Conservation (phyloP, 2,329 filamentous ascomycete species). For the Ceratocystis destructans region DNA sequence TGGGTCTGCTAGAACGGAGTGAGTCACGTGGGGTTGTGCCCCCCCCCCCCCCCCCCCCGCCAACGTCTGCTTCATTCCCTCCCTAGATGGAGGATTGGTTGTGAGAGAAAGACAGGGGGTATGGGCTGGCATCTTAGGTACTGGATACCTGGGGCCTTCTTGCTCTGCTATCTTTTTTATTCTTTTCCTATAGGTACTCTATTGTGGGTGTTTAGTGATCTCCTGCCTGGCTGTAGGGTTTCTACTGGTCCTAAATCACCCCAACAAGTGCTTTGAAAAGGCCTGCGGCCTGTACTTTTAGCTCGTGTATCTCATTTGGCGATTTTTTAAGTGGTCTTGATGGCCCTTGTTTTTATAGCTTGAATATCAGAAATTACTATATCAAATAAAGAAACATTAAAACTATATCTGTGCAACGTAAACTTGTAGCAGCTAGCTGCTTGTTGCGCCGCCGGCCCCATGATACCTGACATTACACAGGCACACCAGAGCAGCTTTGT, state of each 20-base stretch:
- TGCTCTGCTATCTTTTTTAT: constrained; percentile 2
- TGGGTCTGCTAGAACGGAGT: constrained; percentile 7
- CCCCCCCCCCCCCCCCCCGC: not conserved
- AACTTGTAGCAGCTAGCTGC: not conserved
- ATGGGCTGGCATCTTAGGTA: not conserved
- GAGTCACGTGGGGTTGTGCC: too few species aligned
- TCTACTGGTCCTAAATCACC: too few species aligned
- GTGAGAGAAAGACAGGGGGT: too few species aligned
- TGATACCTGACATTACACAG: not conserved
- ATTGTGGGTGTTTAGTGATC: not conserved
- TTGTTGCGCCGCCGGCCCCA: not conserved
- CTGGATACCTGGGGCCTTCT: not conserved
- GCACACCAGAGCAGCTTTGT: not conserved
- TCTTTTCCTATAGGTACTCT: constrained; percentile 4
- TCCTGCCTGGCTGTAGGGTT: constrained; percentile 9
- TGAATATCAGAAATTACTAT: constrained; percentile 2
- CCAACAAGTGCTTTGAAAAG: not conserved
- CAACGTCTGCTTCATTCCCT: too few species aligned
- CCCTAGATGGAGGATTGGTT: too few species aligned
- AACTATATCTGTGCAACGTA: not conserved
- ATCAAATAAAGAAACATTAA: not conserved
- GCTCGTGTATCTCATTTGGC: not conserved
- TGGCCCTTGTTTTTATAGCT: not conserved
- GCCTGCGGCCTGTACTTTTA: not conserved
- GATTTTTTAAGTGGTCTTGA: not conserved